These are phyloP conservation scores for Malassezia yamatoensis DNA, from an alignment of 1,284 basidiomycete species.

Conservation along the genomic window DNA sequence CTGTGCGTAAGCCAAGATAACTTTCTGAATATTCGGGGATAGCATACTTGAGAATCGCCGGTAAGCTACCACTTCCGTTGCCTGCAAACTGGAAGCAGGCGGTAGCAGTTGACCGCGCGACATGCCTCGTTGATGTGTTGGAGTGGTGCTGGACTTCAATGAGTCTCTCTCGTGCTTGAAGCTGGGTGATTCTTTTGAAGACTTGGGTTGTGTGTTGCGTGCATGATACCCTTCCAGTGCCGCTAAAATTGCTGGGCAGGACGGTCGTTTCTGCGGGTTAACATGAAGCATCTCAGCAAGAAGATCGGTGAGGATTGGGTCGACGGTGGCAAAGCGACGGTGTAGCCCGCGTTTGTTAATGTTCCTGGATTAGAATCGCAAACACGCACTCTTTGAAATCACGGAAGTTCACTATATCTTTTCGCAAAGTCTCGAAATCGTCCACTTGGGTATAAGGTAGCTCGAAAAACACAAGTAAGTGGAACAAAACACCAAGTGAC, in stretches of 20 bases:
- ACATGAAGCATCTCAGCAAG: constrained; percentile 6
- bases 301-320: constrained; percentile 3
- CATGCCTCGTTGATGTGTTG: neutral
- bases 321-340: neutral
- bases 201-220: neutral
- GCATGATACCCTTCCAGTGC: neutral
- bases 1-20: neutral
- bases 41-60: no score
- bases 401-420: constrained; percentile 63
- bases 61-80: no score
- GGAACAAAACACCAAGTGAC: constrained; percentile 64
- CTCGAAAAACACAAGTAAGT: constrained; percentile 77
- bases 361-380: neutral
- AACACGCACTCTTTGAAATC: constrained; percentile 53
- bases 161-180: no score
- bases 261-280: constrained; percentile 7
- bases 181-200: neutral
- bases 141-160: neutral
- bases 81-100: neutral
- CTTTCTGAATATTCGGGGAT: no score
- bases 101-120: neutral
- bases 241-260: constrained; percentile 3
- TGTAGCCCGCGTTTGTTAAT: neutral
- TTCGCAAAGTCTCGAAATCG: constrained; percentile 60
- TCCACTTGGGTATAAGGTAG: constrained; percentile 51